Evolutionary conservation across 169 alveolate genomes (phyloP).

Genomic region (Plasmodium inui): DNA sequence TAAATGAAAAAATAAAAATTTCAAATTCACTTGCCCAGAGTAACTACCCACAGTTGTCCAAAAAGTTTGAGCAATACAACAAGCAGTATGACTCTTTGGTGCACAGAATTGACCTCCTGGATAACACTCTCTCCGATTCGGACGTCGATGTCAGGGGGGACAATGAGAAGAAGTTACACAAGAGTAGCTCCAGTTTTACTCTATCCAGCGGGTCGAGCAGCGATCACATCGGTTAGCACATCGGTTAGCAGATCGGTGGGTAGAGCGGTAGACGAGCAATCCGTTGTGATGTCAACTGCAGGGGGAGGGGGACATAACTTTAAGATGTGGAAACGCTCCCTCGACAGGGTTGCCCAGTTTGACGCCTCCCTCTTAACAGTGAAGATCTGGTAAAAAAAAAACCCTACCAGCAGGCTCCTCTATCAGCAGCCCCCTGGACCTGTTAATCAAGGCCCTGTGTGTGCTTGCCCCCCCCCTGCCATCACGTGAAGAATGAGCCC

Average conservation of each 20-base stretch:
- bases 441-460: background rate
- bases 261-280: background rate
- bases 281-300: background rate
- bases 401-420: background rate
- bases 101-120: conserved; percentile 13
- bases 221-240: background rate
- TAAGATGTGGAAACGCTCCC: background rate
- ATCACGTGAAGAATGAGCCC: background rate
- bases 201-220: background rate
- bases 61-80: conserved; percentile 2
- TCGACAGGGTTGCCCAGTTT: background rate
- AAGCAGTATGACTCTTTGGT: conserved; percentile 10
- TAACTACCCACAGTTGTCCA: conserved; percentile 5
- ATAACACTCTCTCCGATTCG: background rate
- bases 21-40: conserved; percentile 34
- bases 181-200: conserved; percentile 6
- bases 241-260: background rate
- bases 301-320: background rate
- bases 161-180: background rate
- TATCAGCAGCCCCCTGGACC: background rate
- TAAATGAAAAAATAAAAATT: conserved; percentile 74
- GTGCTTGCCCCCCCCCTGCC: background rate
- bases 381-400: no score
- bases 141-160: background rate
- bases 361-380: background rate